phyloP scores from a whole-genome alignment of 345 rosid species.

The Crucihimalaya himalaica region DNA sequence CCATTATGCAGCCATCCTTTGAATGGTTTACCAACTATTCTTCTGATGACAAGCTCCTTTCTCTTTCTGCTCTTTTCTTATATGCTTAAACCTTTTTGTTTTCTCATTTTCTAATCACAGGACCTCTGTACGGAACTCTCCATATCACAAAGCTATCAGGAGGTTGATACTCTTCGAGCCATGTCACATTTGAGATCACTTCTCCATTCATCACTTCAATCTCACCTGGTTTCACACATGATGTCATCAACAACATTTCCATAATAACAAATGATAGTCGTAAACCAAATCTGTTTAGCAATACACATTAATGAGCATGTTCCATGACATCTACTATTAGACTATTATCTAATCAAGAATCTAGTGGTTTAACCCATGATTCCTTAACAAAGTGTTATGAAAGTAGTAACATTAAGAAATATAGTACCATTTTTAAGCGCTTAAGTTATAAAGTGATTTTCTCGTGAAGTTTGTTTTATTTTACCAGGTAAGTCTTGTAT shows the following conservation, averaged over 20 bases:
- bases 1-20: conserved; percentile 24
- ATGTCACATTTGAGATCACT: conserved; percentile 56
- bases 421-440: background rate
- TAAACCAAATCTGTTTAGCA: background rate
- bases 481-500: conserved; percentile 63
- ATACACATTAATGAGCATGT: background rate
- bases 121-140: conserved; percentile 79
- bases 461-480: background rate
- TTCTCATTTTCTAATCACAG: conserved; percentile 69
- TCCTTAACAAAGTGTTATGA: background rate
- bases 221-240: conserved; percentile 49
- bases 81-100: background rate
- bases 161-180: conserved; percentile 91
- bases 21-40: conserved; percentile 27
- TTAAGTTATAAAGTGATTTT: conserved; percentile 3
- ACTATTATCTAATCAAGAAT: conserved; percentile 6
- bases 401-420: background rate
- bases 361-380: background rate
- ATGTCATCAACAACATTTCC: conserved; percentile 19
- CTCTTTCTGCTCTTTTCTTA: conserved; percentile 7
- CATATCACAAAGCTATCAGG: conserved; percentile 82
- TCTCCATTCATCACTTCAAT: conserved; percentile 63
- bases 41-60: conserved; percentile 6
- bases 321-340: background rate
- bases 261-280: background rate